phyloP scores from a whole-genome alignment of 805 yeast genomes.

The Lipomyces spencermartinsiae region DNA sequence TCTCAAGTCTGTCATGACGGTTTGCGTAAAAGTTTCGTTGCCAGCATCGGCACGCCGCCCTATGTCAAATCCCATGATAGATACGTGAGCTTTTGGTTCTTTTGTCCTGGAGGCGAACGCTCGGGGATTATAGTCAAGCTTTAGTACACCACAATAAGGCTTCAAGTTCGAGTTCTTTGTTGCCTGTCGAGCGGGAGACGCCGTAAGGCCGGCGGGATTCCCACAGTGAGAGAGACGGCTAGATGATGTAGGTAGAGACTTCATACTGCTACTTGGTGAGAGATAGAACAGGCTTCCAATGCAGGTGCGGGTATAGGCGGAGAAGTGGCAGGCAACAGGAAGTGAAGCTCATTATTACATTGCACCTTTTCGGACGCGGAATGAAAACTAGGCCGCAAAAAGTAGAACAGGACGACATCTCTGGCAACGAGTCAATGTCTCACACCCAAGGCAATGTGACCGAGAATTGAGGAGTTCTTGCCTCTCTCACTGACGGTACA shows the following conservation, averaged over 20 bases:
- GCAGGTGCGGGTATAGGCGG: not conserved
- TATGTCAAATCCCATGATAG: slow-evolving; percentile 20
- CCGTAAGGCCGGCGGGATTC: not conserved
- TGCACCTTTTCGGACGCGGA: not conserved
- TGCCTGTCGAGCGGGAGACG: slow-evolving; percentile 12
- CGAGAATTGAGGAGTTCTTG: not conserved
- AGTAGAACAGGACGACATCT: not conserved
- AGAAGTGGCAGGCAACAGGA: not conserved
- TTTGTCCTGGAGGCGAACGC: not conserved
- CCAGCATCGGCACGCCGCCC: not conserved
- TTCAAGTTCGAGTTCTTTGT: slow-evolving; percentile 19
- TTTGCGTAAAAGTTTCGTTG: not conserved
- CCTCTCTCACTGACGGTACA: not conserved
- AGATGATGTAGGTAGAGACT: not conserved
- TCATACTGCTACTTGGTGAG: not conserved
- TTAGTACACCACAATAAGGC: slow-evolving; percentile 28
- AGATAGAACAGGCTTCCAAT: not conserved
- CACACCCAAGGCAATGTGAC: not conserved
- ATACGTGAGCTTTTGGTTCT: slow-evolving; percentile 8
- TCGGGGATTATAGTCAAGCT: slow-evolving; percentile 9
- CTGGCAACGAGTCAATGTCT: not conserved
- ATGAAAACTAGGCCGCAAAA: not conserved
- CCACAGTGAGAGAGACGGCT: not conserved
- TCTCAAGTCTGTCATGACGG: slow-evolving; percentile 1
- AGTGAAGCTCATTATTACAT: not conserved